phyloP scores from a whole-genome alignment of 768 basidiomycete genomes.

The Boletus rubropictus region DNA sequence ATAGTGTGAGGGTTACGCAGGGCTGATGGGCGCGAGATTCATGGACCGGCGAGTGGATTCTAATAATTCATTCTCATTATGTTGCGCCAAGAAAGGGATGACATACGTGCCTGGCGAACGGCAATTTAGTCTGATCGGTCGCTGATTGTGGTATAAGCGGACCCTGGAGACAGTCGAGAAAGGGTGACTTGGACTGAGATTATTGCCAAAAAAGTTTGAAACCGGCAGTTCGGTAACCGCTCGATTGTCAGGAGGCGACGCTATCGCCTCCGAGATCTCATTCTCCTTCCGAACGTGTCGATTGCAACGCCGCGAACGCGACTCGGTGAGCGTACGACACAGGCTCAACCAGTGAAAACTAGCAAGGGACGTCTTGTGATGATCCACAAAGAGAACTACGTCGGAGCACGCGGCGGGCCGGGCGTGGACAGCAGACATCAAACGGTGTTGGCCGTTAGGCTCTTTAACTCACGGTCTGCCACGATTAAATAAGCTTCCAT shows the following conservation, averaged over 20 bases:
- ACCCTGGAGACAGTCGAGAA: slow-evolving; percentile 32
- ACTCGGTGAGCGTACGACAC: no score
- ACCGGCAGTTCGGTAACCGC: slow-evolving; percentile 27
- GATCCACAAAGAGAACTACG: slow-evolving; percentile 20
- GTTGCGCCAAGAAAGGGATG: slow-evolving; percentile 18
- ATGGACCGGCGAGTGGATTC: slow-evolving; percentile 21
- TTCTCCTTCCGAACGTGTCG: no score
- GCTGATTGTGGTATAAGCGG: slow-evolving; percentile 25
- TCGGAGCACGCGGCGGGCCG: background rate
- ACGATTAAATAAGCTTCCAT: slow-evolving; percentile 35
- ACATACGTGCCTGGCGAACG: slow-evolving; percentile 23
- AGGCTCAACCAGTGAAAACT: no score
- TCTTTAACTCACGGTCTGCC: slow-evolving; percentile 36
- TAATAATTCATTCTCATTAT: slow-evolving; percentile 20
- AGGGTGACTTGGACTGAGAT: slow-evolving; percentile 24
- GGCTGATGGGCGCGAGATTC: slow-evolving; percentile 22
- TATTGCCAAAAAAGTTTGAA: slow-evolving; percentile 21
- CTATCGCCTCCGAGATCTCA: slow-evolving; percentile 33
- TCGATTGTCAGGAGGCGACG: slow-evolving; percentile 30
- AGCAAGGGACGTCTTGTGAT: slow-evolving; percentile 14
- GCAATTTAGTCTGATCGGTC: slow-evolving; percentile 23
- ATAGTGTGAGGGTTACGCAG: slow-evolving; percentile 7
- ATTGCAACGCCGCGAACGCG: slow-evolving; percentile 21
- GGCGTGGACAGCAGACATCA: slow-evolving; percentile 20
- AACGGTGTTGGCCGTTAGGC: slow-evolving; percentile 36